Percentiles rank a stretch among this genome's conserved stretches.
Conservation (phyloP, 108 stramenopile species). For the Skeletonema costatum region DNA sequence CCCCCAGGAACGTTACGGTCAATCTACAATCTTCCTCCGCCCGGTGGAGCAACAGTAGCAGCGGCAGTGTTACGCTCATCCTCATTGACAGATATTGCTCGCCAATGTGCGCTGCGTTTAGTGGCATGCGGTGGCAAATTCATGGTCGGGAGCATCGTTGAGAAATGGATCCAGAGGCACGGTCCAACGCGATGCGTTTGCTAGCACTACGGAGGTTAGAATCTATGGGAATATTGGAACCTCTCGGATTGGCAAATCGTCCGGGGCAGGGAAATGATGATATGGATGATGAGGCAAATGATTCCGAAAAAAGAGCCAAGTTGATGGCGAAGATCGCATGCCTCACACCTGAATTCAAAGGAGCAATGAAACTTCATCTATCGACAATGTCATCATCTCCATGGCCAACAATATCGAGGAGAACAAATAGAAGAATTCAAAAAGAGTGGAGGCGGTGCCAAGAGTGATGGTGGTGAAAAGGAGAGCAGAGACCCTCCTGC, state of each 20-base stretch:
- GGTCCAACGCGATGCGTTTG: constrained; percentile 21
- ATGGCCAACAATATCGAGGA: constrained; percentile 35
- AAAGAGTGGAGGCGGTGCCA: constrained; percentile 2
- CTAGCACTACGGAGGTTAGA: constrained; percentile 37
- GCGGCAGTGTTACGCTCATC: constrained; percentile 39
- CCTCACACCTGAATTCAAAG: constrained; percentile 36
- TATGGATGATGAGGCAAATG: constrained; percentile 17
- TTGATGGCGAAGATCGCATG: constrained; percentile 36
- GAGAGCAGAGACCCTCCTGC: constrained; percentile 57
- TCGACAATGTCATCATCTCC: constrained; percentile 38
- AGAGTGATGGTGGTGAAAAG: constrained; percentile 14
- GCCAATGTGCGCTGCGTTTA: constrained; percentile 38
- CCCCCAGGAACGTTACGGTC: constrained; percentile 26
- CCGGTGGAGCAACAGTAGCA: constrained; percentile 36
- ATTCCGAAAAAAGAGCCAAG: constrained; percentile 13
- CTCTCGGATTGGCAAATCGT: constrained; percentile 23
- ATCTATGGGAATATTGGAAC: constrained; percentile 36
- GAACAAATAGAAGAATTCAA: constrained; percentile 30
- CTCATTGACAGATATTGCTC: constrained; percentile 34
- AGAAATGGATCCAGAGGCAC: constrained; percentile 38
- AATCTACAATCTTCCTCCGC: constrained; percentile 35
- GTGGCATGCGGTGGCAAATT: constrained; percentile 46
- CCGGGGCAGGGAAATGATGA: constrained; percentile 17
- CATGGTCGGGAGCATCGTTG: constrained; percentile 22
- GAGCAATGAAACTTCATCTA: constrained; percentile 35